Evolutionary conservation across 2,329 filamentous ascomycete species (phyloP), one percentile per base, ranked within the genome.

Genomic region (Aspergillus melleus): DNA sequence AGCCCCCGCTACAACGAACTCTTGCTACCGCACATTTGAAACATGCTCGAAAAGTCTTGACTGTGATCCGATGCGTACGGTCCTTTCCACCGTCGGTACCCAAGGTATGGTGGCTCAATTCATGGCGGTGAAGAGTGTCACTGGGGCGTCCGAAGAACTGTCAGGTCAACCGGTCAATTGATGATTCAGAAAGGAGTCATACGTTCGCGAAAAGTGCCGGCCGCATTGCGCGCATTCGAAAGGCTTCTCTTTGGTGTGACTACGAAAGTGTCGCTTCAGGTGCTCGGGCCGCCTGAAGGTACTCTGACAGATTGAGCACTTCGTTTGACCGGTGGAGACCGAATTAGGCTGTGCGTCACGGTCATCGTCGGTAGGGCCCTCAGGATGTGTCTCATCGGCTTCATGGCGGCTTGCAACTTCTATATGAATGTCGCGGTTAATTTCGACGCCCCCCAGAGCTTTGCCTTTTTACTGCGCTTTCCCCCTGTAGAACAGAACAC

Each of bases 151-250:
- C 4, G 4, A 55, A 61, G 30, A 66, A 53, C 51, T 52, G 30
- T 14, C 16, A 32, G 11, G 16, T n/a, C 49, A 24, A 26, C 16
- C 8, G 6, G 26, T 10, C 26, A 10, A 22, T 14, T 49, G 8
- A 36, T 8, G 12, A 22, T 24, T 42, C 67, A 49, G 16, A 49
- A 26, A 47, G 22, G 44, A 52, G 8, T 54, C 72, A 56, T 76
- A 76, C 74, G 74, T 79, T 66, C 77, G 70, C 11, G 75, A 76
- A 61, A 79, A 79, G 52, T 74, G 69, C 22, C 77, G 76, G n/a
- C 73, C 73, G 64, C 77, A 79, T 55, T 74, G 73, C 14, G 61
- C 57, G 61, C 77, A 79, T 54, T 73, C 70, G 53, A 77, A 79
- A 0, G 74, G 74, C 55, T 76, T 76, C 58, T 76, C 74, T 50